Evolutionary conservation across 2,329 filamentous ascomycete genomes (phyloP), one percentile per base, ranked within the genome.

Genomic region (Apiospora pterosperma): DNA sequence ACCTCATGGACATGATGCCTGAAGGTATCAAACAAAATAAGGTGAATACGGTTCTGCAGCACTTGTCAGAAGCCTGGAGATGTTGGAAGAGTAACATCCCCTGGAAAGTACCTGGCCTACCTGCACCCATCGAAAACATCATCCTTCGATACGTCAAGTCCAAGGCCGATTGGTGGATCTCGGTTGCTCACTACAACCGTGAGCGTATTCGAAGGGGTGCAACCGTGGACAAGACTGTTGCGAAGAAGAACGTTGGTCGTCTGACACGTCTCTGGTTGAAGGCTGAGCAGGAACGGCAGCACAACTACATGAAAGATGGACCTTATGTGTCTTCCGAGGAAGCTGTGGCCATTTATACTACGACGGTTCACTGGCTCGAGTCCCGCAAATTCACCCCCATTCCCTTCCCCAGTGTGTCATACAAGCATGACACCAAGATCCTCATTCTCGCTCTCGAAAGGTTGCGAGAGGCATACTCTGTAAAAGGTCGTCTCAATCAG

Each of bases 61-160:
- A 99, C 84, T 81, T 99, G 48, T 98, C 95, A 0, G 96, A 99
- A 81, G 96, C 96, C 16, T 99, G 96, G 96, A 88, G 96, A 81
- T 99, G 96, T 82, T 99, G 96, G 96, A 99, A 99, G 89, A 97
- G 94, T 80, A 99, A 99, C 75, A 99, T 99, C 70, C 96, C 96
- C 0, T 99, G 96, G 96, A 99, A 99, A 82, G 96, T 99, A 3
- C 96, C 96, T 62, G 96, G 96, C 41, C 80, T 99, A 66, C 96
- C 96, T 44, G 96, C 96, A 16, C 95, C 96, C 0, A 98, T 99
- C 68, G 96, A 99, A 80, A 99, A 98, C 75, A 97, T 99, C 72
- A 99, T 99, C 73, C 84, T 99, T 67, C 92, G 96, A 73, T 99
- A 99, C 72, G 96, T 99, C 72, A 99, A 99, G 84, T 95, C 93